Evolutionary conservation across 2,329 filamentous ascomycete species (phyloP).

Genomic region (Lomentospora prolificans): DNA sequence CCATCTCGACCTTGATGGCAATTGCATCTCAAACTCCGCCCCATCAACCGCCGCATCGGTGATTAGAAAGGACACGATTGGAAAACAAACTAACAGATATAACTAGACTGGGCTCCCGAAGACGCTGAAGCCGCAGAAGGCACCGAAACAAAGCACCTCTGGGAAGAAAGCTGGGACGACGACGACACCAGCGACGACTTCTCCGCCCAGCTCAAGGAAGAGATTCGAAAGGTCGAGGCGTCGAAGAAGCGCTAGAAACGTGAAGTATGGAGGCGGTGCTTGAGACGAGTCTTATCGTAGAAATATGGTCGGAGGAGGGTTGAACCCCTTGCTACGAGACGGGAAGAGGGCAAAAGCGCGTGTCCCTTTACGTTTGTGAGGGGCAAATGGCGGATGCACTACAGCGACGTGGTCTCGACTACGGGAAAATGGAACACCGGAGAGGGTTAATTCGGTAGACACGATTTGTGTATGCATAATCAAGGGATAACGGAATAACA

Average conservation of each 20-base stretch:
- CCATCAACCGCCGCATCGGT: too few relatives aligned
- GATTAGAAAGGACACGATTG: background rate
- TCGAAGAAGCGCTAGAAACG: conserved; percentile 49
- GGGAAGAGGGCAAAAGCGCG: background rate
- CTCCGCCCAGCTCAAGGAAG: conserved; percentile 85
- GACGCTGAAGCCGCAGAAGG: conserved; percentile 73
- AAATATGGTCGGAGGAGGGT: background rate
- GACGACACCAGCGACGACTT: conserved; percentile 97
- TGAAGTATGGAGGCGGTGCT: background rate
- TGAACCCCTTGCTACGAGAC: background rate
- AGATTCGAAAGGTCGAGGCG: conserved; percentile 86
- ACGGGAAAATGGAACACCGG: too few relatives aligned
- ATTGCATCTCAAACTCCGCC: background rate
- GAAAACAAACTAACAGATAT: background rate
- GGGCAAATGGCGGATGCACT: background rate
- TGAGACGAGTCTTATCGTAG: background rate
- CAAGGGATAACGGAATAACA: conserved; percentile 10
- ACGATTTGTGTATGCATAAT: conserved; percentile 6
- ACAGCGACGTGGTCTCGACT: too few relatives aligned
- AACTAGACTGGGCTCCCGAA: conserved; percentile 86
- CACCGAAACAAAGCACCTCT: conserved; percentile 67
- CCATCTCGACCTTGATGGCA: too few relatives aligned
- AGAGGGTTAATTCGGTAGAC: background rate
- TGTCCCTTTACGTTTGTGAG: background rate
- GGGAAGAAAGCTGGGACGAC: conserved; percentile 99